Base-by-base conservation (phyloP, 176 grass and related monocot genomes). In the Triticum urartu region DNA sequence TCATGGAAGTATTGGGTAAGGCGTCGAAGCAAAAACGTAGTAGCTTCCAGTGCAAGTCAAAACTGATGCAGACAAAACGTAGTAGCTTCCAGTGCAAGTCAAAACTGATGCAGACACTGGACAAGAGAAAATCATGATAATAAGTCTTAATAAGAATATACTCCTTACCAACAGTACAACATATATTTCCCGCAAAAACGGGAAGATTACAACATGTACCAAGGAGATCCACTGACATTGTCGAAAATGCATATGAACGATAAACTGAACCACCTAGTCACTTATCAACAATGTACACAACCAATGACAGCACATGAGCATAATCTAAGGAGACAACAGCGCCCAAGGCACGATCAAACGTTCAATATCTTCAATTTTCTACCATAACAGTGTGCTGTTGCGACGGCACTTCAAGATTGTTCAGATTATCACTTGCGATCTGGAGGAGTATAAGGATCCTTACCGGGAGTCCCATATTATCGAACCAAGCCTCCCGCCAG, bases 91-190 rank as follows among this genome's bases (percentile, higher is more conserved):
- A 66, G 3, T 63, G 34, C 77, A 89, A 30, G 28, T 30, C 68
- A 80, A 85, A 84, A 75, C 64, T 9, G 43, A 80, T 58, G 67
- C 75, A 72, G 12, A 64, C 14, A 75, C 35, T 20, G 25, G 11
- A 20, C 61, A 77, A 38, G 62, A 22, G 63, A 17, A 89, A 72
- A 72, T 81, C 81, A 84, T 70, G 79, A 83, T 25, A 50, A 38
- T 74, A 79, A 72, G 83, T 80, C 63, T 48, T 35, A 83, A 48
- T 72, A 34, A 63, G 10, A 12, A 58, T 48, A 50, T 34, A 87
- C 39, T 39, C 61, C n/a, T 65, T 64, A n/a, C 20, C 52, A 17
- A 20, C 52, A 56, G 17, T 56, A 56, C 52, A 59, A 20, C 56
- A 59, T 59, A n/a, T 59, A 59, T 59, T 59, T 59, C 56, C 56